Evolutionary conservation across 768 basidiomycete species (phyloP), one percentile per base, ranked within the genome.

Genomic region (Termitomyces sp.): DNA sequence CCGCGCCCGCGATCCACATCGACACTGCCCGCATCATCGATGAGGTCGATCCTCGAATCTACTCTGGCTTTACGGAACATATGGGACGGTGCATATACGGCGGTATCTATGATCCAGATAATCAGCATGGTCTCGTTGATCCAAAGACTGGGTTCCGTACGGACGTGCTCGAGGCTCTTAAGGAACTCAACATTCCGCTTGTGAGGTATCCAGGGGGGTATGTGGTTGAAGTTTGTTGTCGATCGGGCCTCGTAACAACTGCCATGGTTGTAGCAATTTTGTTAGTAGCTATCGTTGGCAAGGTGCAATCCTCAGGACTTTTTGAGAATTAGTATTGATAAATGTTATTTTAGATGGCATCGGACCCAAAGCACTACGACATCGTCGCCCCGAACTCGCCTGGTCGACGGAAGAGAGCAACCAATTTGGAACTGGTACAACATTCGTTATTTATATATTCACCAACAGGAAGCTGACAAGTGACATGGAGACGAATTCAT

Each of bases 41-140:
- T 60, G 71, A 72, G 13, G 75, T 76, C 26, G 78, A 78, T 62
- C 75, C 77, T 22, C 74, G 76, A 20, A 79, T 84, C 63, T 85
- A 81, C 66, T 81, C 81, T 28, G 83, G 84, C 2, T 86, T 85
- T 68, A 79, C 83, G 9, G 84, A 85, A 64, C 82, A 85, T 60
- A 77, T 85, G 69, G 84, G 80, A 0, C 67, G 79, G 46, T 81
- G 81, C 67, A 81, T 82, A 57, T 81, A 82, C 56, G 78, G 78
- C 28, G 81, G 80, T 5, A 66, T 82, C 36, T 77, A 74, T 67
- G 71, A 74, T 63, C 74, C 75, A 20, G 66, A 65, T 48, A 71
- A 78, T 59, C 54, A 65, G 41, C 62, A 72, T 54, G 70, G 72
- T 26, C 69, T 73, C 55, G 67, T 70, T 42, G 78, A 74, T 60